These are phyloP conservation scores for Saturnispora diversa DNA, from an alignment of 805 yeast genomes.

Conservation along the genomic window DNA sequence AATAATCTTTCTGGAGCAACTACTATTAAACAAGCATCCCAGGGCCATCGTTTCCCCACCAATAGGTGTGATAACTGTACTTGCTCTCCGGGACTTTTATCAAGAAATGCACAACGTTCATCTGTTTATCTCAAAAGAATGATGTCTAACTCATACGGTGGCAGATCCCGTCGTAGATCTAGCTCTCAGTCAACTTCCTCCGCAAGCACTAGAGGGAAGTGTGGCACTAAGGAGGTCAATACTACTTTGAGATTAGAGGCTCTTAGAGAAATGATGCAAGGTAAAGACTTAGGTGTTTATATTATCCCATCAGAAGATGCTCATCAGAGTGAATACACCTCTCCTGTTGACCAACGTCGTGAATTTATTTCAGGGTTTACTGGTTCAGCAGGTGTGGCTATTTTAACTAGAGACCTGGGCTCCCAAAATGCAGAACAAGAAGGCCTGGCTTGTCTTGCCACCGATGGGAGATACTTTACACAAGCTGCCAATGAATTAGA, in stretches of 20 bases:
- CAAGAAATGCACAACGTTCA: constrained; percentile 57
- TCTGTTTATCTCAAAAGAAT: constrained; percentile 34
- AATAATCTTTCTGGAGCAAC: constrained; percentile 28
- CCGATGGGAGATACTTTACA: constrained; percentile 54
- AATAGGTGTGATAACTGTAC: constrained; percentile 64
- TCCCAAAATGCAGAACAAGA: constrained; percentile 46
- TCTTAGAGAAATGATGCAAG: constrained; percentile 58
- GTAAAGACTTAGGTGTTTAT: constrained; percentile 57
- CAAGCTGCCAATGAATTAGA: constrained; percentile 54
- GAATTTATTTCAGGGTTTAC: constrained; percentile 51
- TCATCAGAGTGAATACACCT: constrained; percentile 56
- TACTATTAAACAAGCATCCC: constrained; percentile 22
- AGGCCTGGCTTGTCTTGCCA: constrained; percentile 47
- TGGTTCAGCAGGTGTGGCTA: constrained; percentile 56
- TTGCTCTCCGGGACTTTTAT: constrained; percentile 74
- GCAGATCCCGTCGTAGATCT: constrained; percentile 7
- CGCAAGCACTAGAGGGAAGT: constrained; percentile 13
- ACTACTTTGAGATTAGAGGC: constrained; percentile 51
- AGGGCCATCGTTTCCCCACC: constrained; percentile 19
- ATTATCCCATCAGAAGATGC: constrained; percentile 53
- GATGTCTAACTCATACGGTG: constrained; percentile 13
- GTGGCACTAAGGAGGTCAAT: constrained; percentile 34
- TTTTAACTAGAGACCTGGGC: constrained; percentile 45
- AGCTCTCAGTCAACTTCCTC: constrained; percentile 2
- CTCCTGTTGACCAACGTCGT: constrained; percentile 46